Conservation (phyloP, 208 protist genomes). For the Acanthamoeba lenticulata region DNA sequence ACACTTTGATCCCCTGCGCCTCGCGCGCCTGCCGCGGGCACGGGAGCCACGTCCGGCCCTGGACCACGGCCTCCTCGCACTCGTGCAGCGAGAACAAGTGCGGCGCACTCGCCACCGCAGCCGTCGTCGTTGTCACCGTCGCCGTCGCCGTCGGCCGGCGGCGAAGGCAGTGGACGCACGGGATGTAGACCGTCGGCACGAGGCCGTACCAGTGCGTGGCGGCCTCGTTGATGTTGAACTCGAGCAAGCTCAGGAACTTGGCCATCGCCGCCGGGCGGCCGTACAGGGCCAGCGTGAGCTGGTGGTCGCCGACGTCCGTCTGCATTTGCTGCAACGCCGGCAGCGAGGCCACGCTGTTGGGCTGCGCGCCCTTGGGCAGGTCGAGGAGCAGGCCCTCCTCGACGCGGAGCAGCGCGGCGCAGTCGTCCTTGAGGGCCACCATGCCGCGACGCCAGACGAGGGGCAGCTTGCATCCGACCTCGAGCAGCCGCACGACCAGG, state of each 20-base stretch:
- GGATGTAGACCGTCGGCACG: conserved; percentile 3
- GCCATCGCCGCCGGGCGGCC: neutral
- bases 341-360: too few species aligned
- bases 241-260: neutral
- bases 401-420: neutral
- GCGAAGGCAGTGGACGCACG: conserved; percentile 28
- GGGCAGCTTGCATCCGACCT: conserved; percentile 15
- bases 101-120: neutral
- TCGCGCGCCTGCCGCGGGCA: neutral
- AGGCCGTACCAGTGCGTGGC: neutral
- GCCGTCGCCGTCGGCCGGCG: neutral
- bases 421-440: neutral
- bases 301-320: too few species aligned
- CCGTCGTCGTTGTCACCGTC: neutral
- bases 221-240: conserved; percentile 49
- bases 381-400: neutral
- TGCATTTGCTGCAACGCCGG: too few species aligned
- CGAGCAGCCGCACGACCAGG: neutral
- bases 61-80: conserved; percentile 5
- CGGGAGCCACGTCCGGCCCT: neutral
- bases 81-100: conserved; percentile 15
- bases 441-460: conserved; percentile 1
- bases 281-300: neutral
- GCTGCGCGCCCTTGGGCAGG: neutral
- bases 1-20: conserved; percentile 1